Conservation (phyloP, 192 early-diverging fungal species). For the Mortierella antarctica region DNA sequence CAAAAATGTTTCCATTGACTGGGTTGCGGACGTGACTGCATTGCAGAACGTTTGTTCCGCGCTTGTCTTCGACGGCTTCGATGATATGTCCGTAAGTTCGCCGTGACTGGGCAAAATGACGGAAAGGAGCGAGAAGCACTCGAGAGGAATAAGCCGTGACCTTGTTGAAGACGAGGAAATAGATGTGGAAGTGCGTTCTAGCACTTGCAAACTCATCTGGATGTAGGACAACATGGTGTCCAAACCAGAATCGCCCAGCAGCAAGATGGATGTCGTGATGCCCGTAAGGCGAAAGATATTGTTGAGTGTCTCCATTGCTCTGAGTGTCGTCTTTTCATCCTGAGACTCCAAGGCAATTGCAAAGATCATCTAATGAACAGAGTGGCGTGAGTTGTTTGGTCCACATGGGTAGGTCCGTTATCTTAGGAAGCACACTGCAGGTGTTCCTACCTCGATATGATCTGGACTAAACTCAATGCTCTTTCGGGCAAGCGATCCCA, state of each 20-base stretch:
- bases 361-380: slow-evolving; percentile 19
- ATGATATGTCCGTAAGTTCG: not conserved
- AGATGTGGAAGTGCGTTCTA: slow-evolving; percentile 4
- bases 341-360: slow-evolving; percentile 17
- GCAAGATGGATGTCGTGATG: slow-evolving; percentile 13
- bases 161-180: not conserved
- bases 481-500: slow-evolving; percentile 31
- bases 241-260: slow-evolving; percentile 2
- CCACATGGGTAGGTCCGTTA: not conserved
- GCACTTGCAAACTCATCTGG: slow-evolving; percentile 9
- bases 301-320: slow-evolving; percentile 15
- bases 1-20: slow-evolving; percentile 35
- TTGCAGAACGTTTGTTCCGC: slow-evolving; percentile 9
- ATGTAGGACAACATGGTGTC: slow-evolving; percentile 23
- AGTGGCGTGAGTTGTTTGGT: not conserved
- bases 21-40: slow-evolving; percentile 1
- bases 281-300: slow-evolving; percentile 36
- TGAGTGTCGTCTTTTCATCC: slow-evolving; percentile 30
- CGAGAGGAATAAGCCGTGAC: slow-evolving; percentile 18
- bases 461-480: slow-evolving; percentile 35
- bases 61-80: not conserved
- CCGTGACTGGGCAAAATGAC: slow-evolving; percentile 17
- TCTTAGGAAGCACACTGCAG: not conserved
- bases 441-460: slow-evolving; percentile 29
- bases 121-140: slow-evolving; percentile 24